phyloP scores from a whole-genome alignment of 1,284 basidiomycete species.

The Gastroboletus turbinatus region DNA sequence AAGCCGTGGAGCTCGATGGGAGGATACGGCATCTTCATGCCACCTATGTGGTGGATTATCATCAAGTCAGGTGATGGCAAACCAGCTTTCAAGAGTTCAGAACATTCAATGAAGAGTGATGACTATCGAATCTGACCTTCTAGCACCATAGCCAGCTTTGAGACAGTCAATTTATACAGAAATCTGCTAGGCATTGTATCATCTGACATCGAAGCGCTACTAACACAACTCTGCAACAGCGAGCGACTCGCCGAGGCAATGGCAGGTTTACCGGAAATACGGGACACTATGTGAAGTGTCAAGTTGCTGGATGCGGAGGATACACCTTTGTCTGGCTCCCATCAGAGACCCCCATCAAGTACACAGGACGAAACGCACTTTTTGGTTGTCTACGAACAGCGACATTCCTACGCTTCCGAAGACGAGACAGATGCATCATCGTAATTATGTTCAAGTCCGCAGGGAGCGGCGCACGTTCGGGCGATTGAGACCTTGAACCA shows the following conservation, averaged over 20 bases:
- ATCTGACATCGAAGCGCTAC: conserved; percentile 1
- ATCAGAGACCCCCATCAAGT: conserved; percentile 10
- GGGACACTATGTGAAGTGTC: conserved; percentile 47
- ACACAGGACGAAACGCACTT: conserved; percentile 18
- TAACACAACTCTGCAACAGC: conserved; percentile 28
- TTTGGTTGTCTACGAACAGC: conserved; percentile 25
- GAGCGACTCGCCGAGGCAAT: conserved; percentile 45
- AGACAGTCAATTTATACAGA: conserved; percentile 41
- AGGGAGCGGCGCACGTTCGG: conserved; percentile 35
- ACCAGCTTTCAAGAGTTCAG: conserved; percentile 39
- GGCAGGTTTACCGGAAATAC: conserved; percentile 49
- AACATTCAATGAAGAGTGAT: background rate
- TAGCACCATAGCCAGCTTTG: conserved; percentile 48
- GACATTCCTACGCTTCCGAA: conserved; percentile 26
- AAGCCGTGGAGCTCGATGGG: conserved; percentile 69
- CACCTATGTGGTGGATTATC: conserved; percentile 61
- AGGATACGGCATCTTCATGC: conserved; percentile 35
- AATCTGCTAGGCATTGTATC: conserved; percentile 5
- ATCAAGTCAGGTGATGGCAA: conserved; percentile 71
- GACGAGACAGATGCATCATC: conserved; percentile 26
- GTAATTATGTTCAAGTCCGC: conserved; percentile 40
- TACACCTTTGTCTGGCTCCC: conserved; percentile 5
- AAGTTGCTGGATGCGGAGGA: conserved; percentile 24
- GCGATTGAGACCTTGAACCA: conserved; percentile 58
- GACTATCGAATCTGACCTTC: conserved; percentile 49